Conservation (phyloP, 768 basidiomycete species). For the Trichaptum fuscoviolaceum region DNA sequence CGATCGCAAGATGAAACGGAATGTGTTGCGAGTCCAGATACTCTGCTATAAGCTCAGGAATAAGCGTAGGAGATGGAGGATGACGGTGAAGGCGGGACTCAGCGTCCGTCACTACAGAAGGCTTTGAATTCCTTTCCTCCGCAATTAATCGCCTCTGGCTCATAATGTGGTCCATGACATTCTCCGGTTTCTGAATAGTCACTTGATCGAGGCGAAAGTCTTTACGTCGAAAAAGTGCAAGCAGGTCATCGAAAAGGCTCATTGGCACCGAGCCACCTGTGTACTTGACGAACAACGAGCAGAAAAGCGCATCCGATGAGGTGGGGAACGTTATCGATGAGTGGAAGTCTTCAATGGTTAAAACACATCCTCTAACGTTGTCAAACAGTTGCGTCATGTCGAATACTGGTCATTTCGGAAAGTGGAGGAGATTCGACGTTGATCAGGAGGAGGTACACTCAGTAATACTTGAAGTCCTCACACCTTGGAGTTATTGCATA, state of each 20-base stretch:
- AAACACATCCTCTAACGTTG: background rate
- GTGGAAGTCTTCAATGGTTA: background rate
- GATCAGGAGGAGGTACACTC: no score
- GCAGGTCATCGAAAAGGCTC: background rate
- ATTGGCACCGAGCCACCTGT: background rate
- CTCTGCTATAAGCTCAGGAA: background rate
- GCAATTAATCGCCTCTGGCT: background rate
- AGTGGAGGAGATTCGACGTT: no score
- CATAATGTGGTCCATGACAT: background rate
- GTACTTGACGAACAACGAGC: background rate
- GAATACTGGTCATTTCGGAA: no score
- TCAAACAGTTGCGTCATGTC: background rate
- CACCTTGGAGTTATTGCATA: no score
- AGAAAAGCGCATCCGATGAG: background rate
- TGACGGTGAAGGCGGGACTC: no score
- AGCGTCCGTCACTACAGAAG: background rate
- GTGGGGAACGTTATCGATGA: background rate
- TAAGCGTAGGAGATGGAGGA: background rate
- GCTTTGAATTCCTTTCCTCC: background rate
- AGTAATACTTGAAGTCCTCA: no score
- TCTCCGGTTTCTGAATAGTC: background rate
- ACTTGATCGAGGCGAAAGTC: background rate
- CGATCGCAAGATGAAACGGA: background rate
- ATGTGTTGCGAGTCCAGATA: background rate
- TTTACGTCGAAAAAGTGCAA: background rate